These are phyloP conservation scores for Apium graveolens DNA, from an alignment of 129 eudicot genomes.

Conservation along the genomic window DNA sequence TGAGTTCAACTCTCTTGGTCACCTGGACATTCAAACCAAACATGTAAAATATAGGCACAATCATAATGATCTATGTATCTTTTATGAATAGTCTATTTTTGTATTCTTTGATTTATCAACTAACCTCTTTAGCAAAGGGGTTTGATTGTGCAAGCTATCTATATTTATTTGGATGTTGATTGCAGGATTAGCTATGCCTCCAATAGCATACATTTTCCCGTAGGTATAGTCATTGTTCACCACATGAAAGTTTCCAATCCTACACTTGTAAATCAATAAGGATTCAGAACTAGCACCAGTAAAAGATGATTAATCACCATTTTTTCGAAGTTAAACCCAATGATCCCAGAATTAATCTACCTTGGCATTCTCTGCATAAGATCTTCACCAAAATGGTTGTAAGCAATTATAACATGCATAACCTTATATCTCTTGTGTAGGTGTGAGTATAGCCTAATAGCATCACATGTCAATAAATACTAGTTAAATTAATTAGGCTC, in stretches of 20 bases:
- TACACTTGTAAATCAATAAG: slow-evolving; percentile 42
- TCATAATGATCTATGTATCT: not conserved
- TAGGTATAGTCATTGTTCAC: slow-evolving; percentile 89
- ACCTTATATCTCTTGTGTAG: slow-evolving; percentile 60
- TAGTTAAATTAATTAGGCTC: not conserved
- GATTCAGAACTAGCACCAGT: not conserved
- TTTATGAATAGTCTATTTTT: not conserved
- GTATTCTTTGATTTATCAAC: not conserved
- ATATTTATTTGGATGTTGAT: slow-evolving; percentile 89
- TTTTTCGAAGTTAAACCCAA: not conserved
- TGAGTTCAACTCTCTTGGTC: slow-evolving; percentile 55
- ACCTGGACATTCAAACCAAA: slow-evolving; percentile 36
- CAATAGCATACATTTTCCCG: slow-evolving; percentile 92
- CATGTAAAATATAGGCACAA: not conserved
- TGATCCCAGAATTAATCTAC: slow-evolving; percentile 15
- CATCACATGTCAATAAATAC: slow-evolving; percentile 48
- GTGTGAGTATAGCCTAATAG: slow-evolving; percentile 86
- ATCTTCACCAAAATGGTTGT: slow-evolving; percentile 94
- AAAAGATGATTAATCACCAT: not conserved
- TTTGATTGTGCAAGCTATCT: slow-evolving; percentile 69
- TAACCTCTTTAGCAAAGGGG: slow-evolving; percentile 72
- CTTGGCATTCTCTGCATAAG: slow-evolving; percentile 98
- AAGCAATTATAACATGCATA: slow-evolving; percentile 95
- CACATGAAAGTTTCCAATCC: slow-evolving; percentile 79
- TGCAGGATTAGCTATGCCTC: slow-evolving; percentile 84